Evolutionary conservation across 163 green algal genomes (phyloP).

Genomic region (Scenedesmus sp.): DNA sequence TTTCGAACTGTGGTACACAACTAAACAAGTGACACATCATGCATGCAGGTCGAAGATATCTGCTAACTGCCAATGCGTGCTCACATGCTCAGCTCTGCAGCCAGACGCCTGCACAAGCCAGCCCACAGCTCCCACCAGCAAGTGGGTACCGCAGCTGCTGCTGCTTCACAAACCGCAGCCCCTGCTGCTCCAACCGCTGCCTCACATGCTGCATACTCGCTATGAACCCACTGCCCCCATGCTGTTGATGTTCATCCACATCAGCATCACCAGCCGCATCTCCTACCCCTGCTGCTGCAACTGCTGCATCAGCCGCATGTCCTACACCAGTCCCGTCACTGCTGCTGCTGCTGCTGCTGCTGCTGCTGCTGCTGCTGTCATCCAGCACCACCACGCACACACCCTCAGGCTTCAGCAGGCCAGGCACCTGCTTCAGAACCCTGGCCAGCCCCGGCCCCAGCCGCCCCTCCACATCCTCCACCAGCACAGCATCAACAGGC

Average conservation of each 20-base stretch:
- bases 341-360: background rate
- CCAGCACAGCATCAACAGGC: conserved; percentile 47
- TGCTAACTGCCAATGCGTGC: background rate
- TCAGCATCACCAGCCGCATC: background rate
- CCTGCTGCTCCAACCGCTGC: background rate
- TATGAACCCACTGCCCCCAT: background rate
- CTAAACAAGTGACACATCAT: too few species aligned
- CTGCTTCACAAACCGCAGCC: conserved; percentile 21
- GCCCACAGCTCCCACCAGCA: background rate
- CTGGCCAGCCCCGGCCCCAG: background rate
- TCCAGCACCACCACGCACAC: conserved; percentile 41
- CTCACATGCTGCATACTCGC: background rate
- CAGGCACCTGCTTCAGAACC: conserved; percentile 43
- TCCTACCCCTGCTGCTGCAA: background rate
- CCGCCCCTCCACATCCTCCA: conserved; percentile 34
- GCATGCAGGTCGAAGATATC: background rate
- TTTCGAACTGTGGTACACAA: too few species aligned
- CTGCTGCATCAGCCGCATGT: background rate
- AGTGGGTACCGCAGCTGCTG: conserved; percentile 9
- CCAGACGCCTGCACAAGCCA: conserved; percentile 14
- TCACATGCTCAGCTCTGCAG: background rate
- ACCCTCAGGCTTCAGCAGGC: conserved; percentile 34
- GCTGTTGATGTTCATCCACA: background rate
- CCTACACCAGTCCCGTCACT: background rate
- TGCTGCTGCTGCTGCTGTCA: background rate